Conservation (phyloP, 2,329 filamentous ascomycete genomes). For the Penicillium sp. region DNA sequence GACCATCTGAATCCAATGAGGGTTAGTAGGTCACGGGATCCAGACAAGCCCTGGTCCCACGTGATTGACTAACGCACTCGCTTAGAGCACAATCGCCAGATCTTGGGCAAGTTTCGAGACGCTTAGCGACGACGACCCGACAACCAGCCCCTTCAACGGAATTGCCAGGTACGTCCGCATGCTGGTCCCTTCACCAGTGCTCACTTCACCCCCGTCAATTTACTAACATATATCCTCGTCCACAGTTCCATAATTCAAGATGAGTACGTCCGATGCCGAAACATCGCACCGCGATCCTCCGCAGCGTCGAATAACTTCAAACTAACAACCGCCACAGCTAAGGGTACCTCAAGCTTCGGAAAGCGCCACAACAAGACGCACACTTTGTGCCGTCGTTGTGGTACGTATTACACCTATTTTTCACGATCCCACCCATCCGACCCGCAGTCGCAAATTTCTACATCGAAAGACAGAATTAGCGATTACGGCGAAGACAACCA, state of each 20-base stretch:
- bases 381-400: constrained; percentile 97
- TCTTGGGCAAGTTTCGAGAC: constrained; percentile 41
- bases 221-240: constrained; percentile 27
- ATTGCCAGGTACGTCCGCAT: constrained; percentile 43
- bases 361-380: constrained; percentile 98
- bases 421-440: constrained; percentile 14
- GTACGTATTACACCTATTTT: constrained; percentile 59
- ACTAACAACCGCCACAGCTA: constrained; percentile 58
- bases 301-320: constrained; percentile 26
- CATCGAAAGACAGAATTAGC: constrained; percentile 13
- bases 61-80: constrained; percentile 39
- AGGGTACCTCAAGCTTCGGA: constrained; percentile 71
- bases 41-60: constrained; percentile 33
- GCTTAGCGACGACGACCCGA: constrained; percentile 48
- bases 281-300: constrained; percentile 25
- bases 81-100: constrained; percentile 40
- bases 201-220: constrained; percentile 9
- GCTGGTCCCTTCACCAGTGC: constrained; percentile 11
- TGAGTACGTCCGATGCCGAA: constrained; percentile 53
- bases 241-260: constrained; percentile 55
- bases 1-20: not conserved
- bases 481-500: constrained; percentile 12
- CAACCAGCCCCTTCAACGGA: constrained; percentile 48
- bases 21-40: constrained; percentile 27
- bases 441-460: constrained; percentile 20